phyloP scores from a whole-genome alignment of 208 protist species.

The Leishmania mexicana region DNA sequence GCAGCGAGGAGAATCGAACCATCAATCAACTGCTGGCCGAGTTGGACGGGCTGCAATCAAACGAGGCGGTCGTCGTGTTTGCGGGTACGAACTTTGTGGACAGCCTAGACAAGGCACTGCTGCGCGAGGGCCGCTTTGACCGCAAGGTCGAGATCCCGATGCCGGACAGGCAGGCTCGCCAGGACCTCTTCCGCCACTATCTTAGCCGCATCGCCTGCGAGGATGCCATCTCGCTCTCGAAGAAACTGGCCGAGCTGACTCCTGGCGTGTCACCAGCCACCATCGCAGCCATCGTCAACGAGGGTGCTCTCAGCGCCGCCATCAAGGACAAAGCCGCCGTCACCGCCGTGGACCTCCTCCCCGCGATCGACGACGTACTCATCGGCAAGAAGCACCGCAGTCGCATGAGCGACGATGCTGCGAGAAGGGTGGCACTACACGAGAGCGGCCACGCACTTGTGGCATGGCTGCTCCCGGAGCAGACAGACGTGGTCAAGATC shows the following conservation, averaged over 20 bases:
- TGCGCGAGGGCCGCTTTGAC: slow-evolving; percentile 98
- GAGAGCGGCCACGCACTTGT: slow-evolving; percentile 97
- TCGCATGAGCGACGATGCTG: slow-evolving; percentile 60
- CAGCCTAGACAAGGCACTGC: slow-evolving; percentile 94
- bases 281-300: slow-evolving; percentile 90
- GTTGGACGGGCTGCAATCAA: slow-evolving; percentile 93
- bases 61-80: slow-evolving; percentile 95
- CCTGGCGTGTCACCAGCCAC: slow-evolving; percentile 93
- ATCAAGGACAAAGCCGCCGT: slow-evolving; percentile 93
- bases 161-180: slow-evolving; percentile 73
- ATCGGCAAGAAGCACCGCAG: slow-evolving; percentile 86
- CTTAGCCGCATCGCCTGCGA: slow-evolving; percentile 52
- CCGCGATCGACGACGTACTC: slow-evolving; percentile 87
- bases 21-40: slow-evolving; percentile 98
- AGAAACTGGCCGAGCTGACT: slow-evolving; percentile 75
- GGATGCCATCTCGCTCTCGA: slow-evolving; percentile 30
- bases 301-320: slow-evolving; percentile 90
- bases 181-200: slow-evolving; percentile 81
- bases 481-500: slow-evolving; percentile 94
- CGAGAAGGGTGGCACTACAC: slow-evolving; percentile 88
- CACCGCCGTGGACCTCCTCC: slow-evolving; percentile 64
- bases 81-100: slow-evolving; percentile 97
- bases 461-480: slow-evolving; percentile 91
- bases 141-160: slow-evolving; percentile 89
- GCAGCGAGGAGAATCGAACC: slow-evolving; percentile 89